Base-by-base conservation (phyloP, 2,329 filamentous ascomycete species). In the Xylariaceae sp. region DNA sequence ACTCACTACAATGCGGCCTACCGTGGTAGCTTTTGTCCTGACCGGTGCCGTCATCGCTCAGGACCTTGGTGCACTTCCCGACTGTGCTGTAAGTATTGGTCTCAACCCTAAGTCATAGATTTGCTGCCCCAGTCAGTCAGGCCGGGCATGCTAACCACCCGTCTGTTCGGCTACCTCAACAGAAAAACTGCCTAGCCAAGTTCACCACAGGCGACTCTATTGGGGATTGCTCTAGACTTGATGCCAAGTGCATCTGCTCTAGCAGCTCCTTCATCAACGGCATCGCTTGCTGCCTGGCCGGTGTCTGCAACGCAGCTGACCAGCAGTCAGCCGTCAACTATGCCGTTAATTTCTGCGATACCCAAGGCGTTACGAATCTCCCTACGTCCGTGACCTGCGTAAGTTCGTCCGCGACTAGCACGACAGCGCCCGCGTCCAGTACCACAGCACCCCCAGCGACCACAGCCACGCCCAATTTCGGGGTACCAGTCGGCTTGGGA, bases 41-140 rank as follows among this genome's bases (percentile, higher is more conserved):
- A 75, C 81, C 62, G 77, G 77, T 72, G 72, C 84, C 54, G 77
- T 80, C 58, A 71, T 74, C 57, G 80, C 80, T 32, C 81, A 83
- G 66, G 63, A 61, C 32, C 64, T 77, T 51, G 61, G 65, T 24
- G 65, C 63, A 32, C 75, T 82, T 42, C 84, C 81, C 13, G 54
- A 58, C 8, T 87, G 79, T 63, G 82, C 83, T 59, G 83, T 86
- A 75, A 65, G 81, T 77, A 51, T 48, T 30, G 32, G 18, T 10
- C 33, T 10, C n/a, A n/a, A n/a, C n/a, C 8, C 36, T 29, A 7
- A 29, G 9, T 15, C 20, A 23, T 18, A 26, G 35, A 23, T 13
- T n/a, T 24, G n/a, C 7, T 15, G 24, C 11, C 6, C 11, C 36
- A 36, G 30, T 10, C 11, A 11, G 18, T 13, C 7, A 13, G 21